phyloP scores from a whole-genome alignment of 2,329 filamentous ascomycete genomes.

The Sporothrix luriei region DNA sequence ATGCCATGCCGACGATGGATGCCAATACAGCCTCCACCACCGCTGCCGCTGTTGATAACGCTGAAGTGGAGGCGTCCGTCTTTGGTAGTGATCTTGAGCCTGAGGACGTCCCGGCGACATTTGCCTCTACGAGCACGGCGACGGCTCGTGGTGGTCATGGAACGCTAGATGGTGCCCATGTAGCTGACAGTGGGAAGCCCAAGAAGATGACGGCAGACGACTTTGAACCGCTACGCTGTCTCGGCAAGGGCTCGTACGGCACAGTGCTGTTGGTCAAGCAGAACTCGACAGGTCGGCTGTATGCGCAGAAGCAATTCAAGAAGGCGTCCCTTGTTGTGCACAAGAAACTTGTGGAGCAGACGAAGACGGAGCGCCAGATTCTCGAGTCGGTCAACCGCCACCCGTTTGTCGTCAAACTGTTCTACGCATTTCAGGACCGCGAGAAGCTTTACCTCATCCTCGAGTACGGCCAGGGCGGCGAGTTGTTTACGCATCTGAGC shows the following conservation, averaged over 20 bases:
- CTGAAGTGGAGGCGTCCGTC: background rate
- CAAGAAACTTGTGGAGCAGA: slow-evolving; percentile 95
- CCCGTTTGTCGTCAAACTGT: slow-evolving; percentile 96
- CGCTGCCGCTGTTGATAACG: slow-evolving; percentile 21
- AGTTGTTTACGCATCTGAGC: slow-evolving; percentile 92
- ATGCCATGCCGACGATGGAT: slow-evolving; percentile 35
- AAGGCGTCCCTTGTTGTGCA: slow-evolving; percentile 95
- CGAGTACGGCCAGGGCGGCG: slow-evolving; percentile 95
- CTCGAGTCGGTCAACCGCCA: slow-evolving; percentile 95
- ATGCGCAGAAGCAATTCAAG: slow-evolving; percentile 97
- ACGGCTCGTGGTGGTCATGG: background rate
- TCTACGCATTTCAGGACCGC: slow-evolving; percentile 96
- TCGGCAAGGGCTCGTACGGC: slow-evolving; percentile 95
- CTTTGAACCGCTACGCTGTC: slow-evolving; percentile 85
- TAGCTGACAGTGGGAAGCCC: slow-evolving; percentile 48
- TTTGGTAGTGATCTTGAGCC: slow-evolving; percentile 20
- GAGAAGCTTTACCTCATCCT: slow-evolving; percentile 97
- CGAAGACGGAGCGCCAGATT: slow-evolving; percentile 93
- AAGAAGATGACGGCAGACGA: slow-evolving; percentile 91
- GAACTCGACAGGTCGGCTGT: slow-evolving; percentile 80
- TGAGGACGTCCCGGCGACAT: slow-evolving; percentile 11
- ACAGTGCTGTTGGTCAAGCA: slow-evolving; percentile 95
- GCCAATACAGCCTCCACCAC: background rate
- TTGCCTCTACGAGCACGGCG: background rate
- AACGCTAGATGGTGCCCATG: slow-evolving; percentile 32